These are phyloP conservation scores for Pseudozyma hubeiensis DNA, from an alignment of 1,284 basidiomycete genomes.

Conservation along the genomic window DNA sequence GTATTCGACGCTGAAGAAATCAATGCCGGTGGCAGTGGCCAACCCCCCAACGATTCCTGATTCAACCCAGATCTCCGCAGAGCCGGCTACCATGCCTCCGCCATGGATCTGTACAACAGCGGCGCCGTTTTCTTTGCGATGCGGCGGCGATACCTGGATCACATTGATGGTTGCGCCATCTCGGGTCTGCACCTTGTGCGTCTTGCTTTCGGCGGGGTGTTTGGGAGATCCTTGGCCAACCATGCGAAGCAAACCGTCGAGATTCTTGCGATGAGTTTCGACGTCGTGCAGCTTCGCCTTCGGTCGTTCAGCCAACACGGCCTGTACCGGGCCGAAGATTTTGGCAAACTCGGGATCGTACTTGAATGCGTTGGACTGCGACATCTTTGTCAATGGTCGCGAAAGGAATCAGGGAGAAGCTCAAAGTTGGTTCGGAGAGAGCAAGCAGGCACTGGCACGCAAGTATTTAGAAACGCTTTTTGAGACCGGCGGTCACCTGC, in stretches of 20 bases:
- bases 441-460: too few relatives aligned
- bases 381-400: neutral
- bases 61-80: conserved; percentile 11
- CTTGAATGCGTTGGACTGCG: conserved; percentile 18
- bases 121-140: conserved; percentile 14
- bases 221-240: conserved; percentile 1
- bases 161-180: conserved; percentile 29
- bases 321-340: conserved; percentile 16
- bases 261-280: conserved; percentile 6
- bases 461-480: too few relatives aligned
- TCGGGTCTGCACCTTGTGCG: conserved; percentile 24
- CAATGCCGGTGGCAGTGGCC: conserved; percentile 6
- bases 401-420: neutral
- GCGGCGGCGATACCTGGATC: conserved; percentile 22
- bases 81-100: conserved; percentile 30
- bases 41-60: neutral
- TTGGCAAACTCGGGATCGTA: conserved; percentile 24
- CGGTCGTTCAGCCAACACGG: conserved; percentile 8
- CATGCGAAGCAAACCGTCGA: neutral
- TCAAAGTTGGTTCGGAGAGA: too few relatives aligned
- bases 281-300: conserved; percentile 15
- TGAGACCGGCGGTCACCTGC: too few relatives aligned
- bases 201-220: conserved; percentile 14
- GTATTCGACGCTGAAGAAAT: conserved; percentile 29
- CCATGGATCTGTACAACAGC: conserved; percentile 32